These are phyloP conservation scores for Annulohypoxylon maeteangense DNA, from an alignment of 495 filamentous ascomycete genomes.

Conservation along the genomic window DNA sequence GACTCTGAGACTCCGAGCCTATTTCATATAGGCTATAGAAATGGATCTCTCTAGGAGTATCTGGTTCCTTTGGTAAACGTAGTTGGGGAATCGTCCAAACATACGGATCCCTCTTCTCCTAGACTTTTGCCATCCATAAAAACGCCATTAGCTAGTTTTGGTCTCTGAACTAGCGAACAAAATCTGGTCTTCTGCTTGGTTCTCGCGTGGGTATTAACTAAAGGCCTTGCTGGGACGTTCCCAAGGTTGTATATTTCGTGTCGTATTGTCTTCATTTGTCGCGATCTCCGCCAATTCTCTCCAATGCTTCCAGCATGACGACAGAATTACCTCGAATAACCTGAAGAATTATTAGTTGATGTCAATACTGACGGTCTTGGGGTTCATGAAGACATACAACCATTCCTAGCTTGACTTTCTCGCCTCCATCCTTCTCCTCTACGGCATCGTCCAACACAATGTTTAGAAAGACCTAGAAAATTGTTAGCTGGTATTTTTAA, in stretches of 20 bases:
- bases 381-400: slow-evolving; percentile 69
- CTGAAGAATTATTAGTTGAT: slow-evolving; percentile 42
- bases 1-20: not conserved
- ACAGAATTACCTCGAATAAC: slow-evolving; percentile 93
- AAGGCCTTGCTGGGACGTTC: slow-evolving; percentile 4
- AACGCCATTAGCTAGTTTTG: slow-evolving; percentile 17
- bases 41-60: not conserved
- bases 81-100: not conserved
- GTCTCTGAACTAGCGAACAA: not conserved
- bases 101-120: not conserved
- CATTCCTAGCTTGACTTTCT: slow-evolving; percentile 93
- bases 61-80: not conserved
- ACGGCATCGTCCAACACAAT: slow-evolving; percentile 98
- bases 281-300: slow-evolving; percentile 65
- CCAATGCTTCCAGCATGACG: slow-evolving; percentile 89
- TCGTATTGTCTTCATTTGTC: slow-evolving; percentile 42
- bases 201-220: slow-evolving; percentile 31
- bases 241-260: not conserved
- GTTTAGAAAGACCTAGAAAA: slow-evolving; percentile 90
- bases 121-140: slow-evolving; percentile 21
- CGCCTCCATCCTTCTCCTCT: slow-evolving; percentile 90
- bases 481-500: not conserved
- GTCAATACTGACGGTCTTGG: not conserved
- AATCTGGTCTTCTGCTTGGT: slow-evolving; percentile 12
- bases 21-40: not conserved